These are phyloP conservation scores for Mariannaea sp. DNA, from an alignment of 2,329 filamentous ascomycete genomes.

Conservation along the genomic window DNA sequence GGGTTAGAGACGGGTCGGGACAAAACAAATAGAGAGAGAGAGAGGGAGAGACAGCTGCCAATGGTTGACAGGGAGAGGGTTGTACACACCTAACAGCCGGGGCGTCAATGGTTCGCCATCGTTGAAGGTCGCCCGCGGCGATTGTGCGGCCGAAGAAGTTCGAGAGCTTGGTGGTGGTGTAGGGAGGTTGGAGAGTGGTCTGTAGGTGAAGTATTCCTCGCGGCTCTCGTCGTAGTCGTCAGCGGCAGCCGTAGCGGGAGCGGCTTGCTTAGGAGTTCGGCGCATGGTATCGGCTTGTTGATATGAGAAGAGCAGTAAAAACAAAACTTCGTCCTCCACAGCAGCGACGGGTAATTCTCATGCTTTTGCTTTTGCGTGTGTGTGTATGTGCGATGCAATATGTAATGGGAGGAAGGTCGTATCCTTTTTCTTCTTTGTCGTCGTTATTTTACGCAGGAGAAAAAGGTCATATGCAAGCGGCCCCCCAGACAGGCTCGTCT, in stretches of 20 bases:
- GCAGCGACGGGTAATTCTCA: conserved; percentile 25
- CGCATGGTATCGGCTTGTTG: conserved; percentile 28
- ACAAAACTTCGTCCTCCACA: neutral
- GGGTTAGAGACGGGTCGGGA: conserved; percentile 17
- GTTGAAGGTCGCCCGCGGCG: conserved; percentile 49
- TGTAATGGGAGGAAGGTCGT: neutral
- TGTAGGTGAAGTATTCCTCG: conserved; percentile 66
- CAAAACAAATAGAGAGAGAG: neutral
- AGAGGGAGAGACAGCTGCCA: neutral
- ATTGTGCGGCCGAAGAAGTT: conserved; percentile 50
- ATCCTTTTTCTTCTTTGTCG: too few species aligned
- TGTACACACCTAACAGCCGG: conserved; percentile 45
- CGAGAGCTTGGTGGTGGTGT: conserved; percentile 65
- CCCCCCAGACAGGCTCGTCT: conserved; percentile 22
- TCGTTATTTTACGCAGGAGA: conserved; percentile 12
- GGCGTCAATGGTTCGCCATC: conserved; percentile 51
- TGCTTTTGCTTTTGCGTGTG: conserved; percentile 29
- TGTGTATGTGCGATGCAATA: neutral
- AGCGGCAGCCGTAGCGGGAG: too few species aligned
- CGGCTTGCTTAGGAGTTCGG: conserved; percentile 29
- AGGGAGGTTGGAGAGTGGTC: conserved; percentile 69
- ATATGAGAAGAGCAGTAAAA: neutral
- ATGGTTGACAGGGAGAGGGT: neutral
- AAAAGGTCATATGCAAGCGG: too few species aligned
- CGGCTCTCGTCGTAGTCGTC: conserved; percentile 27